These are phyloP conservation scores for Neostapfia colusana DNA, from an alignment of 176 grass and related monocot genomes.

Conservation along the genomic window DNA sequence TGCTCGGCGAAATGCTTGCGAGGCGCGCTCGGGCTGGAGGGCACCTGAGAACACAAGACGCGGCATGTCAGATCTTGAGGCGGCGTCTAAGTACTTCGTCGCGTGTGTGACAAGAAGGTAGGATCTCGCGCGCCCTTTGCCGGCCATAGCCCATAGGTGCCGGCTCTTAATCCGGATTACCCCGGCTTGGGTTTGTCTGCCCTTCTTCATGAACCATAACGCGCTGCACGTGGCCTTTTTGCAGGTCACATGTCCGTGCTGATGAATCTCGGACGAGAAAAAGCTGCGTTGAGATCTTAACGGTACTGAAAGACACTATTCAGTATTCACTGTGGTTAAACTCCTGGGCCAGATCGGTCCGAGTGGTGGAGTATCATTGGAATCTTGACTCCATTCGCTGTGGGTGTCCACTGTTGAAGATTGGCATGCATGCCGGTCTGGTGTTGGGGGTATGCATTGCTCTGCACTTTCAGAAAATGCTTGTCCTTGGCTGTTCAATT, in stretches of 20 bases:
- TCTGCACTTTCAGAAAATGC: slow-evolving; percentile 36
- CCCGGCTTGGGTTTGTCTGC: neutral
- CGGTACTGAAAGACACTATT: neutral
- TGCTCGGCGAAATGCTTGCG: slow-evolving; percentile 26
- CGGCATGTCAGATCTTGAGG: neutral
- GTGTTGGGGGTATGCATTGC: slow-evolving; percentile 24
- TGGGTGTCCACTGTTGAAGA: slow-evolving; percentile 3
- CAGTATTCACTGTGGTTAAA: neutral
- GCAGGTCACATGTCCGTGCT: slow-evolving; percentile 1
- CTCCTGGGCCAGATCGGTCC: neutral
- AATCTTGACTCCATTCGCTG: neutral
- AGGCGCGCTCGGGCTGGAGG: neutral
- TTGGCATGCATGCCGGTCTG: slow-evolving; percentile 8
- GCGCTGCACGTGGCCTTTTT: neutral
- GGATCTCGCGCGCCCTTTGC: neutral
- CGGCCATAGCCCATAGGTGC: neutral
- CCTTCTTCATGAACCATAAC: neutral
- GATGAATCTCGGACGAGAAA: slow-evolving; percentile 17
- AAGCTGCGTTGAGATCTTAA: neutral
- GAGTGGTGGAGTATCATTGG: neutral
- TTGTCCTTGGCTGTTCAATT: slow-evolving; percentile 26
- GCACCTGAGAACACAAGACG: neutral
- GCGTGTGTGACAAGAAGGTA: neutral
- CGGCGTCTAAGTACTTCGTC: neutral
- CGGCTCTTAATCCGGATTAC: neutral